Conservation (phyloP, 164 flowering plant genomes). For the Protea cynaroides region DNA sequence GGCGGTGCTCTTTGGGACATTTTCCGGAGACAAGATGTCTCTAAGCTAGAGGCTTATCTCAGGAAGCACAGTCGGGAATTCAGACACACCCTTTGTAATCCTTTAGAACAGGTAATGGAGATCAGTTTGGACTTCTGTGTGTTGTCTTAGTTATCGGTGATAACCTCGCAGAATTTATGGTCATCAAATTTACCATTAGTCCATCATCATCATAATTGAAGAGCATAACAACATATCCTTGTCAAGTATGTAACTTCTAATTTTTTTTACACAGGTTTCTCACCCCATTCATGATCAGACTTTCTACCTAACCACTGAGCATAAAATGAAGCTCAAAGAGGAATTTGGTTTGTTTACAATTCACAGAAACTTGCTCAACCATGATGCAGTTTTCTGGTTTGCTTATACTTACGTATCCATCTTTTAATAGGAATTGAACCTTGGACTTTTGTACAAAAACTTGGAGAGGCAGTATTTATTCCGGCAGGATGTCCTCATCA, state of each 20-base stretch:
- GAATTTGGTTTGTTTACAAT: conserved; percentile 38
- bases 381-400: background rate
- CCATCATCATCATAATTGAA: background rate
- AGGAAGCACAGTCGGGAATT: conserved; percentile 27
- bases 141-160: background rate
- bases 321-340: conserved; percentile 45
- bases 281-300: conserved; percentile 51
- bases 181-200: background rate
- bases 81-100: conserved; percentile 19
- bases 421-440: conserved; percentile 39
- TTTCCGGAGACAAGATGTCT: conserved; percentile 31
- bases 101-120: conserved; percentile 19
- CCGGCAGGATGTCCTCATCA: conserved; percentile 70
- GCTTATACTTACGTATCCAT: background rate
- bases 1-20: conserved; percentile 42
- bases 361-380: background rate
- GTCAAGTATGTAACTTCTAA: too few species aligned
- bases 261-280: conserved; percentile 26
- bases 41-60: conserved; percentile 28
- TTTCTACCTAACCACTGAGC: conserved; percentile 29
- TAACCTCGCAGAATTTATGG: background rate
- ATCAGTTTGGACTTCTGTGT: background rate
- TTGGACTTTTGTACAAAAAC: conserved; percentile 50
- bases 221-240: background rate
- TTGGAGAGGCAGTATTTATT: conserved; percentile 57